Evolutionary conservation across 192 early-diverging fungal species (phyloP), one percentile per base, ranked within the genome.

Genomic region (Coemansia aciculifera): DNA sequence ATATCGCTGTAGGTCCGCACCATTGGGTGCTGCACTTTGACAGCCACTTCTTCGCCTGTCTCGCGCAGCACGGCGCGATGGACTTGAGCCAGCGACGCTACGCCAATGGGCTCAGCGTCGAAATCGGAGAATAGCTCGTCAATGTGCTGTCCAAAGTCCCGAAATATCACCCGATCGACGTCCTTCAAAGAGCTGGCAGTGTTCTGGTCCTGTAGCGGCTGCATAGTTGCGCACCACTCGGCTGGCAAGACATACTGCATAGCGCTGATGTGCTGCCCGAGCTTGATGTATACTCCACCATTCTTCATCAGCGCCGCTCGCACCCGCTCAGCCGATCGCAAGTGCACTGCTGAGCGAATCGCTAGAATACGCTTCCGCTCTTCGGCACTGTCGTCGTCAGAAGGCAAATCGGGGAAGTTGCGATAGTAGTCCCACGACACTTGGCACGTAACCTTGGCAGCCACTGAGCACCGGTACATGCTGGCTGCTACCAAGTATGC

Each of bases 71-170:
- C 86, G 0, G 94, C 95, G 23, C 86, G 84, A 66, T 98, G 96
- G 6, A 98, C 96, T 63, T 98, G 96, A 3, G 96, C 96, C 31
- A 98, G 80, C 2, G 94, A 95, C 6, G 95, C 96, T 9, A 95
- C 92, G n/a, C 96, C 96, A 37, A 98, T 85, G 0, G 96, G 96
- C 9, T 77, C 73, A 40, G 86, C 83, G 59, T 98, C 93, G 73
- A 98, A 98, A 13, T 81, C 74, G 0, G 81, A 74, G 75, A 96
- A 96, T 29, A 92, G 52, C 4, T 91, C 84, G 0, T 85, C 83
- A 3, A 96, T 77, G 6, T 87, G 71, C 59, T 75, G 27, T 7
- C 90, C 89, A 29, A 92, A 69, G 71, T 98, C 96, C 0, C 67
- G 67, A 24, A 84, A 63, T 63, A 98, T 87, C 5, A 96, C 74